Percentiles rank a stretch among this genome's conserved stretches.
Conservation (phyloP, 1,139 yeast genomes). For the Pichia terricola region DNA sequence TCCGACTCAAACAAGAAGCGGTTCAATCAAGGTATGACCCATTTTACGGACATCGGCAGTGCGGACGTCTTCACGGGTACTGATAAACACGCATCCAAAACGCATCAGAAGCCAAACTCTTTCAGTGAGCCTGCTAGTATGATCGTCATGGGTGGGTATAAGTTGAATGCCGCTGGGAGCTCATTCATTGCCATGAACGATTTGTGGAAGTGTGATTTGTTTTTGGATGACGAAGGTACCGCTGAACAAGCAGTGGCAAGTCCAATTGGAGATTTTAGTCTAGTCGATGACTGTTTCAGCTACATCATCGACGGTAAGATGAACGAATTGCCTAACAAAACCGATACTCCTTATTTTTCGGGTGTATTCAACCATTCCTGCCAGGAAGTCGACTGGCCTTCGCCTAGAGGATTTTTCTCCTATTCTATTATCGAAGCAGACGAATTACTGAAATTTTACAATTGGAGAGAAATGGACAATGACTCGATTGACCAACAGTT, state of each 20-base stretch:
- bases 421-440: constrained; percentile 12
- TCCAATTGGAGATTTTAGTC: constrained; percentile 22
- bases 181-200: constrained; percentile 34
- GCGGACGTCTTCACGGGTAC: background rate
- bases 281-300: constrained; percentile 14
- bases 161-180: constrained; percentile 12
- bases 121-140: constrained; percentile 22
- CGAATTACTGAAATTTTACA: constrained; percentile 1
- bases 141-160: constrained; percentile 37
- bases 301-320: constrained; percentile 13
- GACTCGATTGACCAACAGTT: background rate
- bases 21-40: background rate
- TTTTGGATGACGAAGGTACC: constrained; percentile 24
- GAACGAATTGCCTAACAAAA: constrained; percentile 3
- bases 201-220: constrained; percentile 38
- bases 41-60: background rate
- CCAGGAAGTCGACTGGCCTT: constrained; percentile 21
- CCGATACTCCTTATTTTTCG: constrained; percentile 10
- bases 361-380: constrained; percentile 20
- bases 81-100: background rate
- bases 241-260: constrained; percentile 21
- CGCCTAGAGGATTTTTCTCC: constrained; percentile 23
- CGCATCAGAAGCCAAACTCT: background rate
- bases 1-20: constrained; percentile 13
- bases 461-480: constrained; percentile 3